phyloP scores from a whole-genome alignment of 2,329 filamentous ascomycete species.

The Tothia fuscella region DNA sequence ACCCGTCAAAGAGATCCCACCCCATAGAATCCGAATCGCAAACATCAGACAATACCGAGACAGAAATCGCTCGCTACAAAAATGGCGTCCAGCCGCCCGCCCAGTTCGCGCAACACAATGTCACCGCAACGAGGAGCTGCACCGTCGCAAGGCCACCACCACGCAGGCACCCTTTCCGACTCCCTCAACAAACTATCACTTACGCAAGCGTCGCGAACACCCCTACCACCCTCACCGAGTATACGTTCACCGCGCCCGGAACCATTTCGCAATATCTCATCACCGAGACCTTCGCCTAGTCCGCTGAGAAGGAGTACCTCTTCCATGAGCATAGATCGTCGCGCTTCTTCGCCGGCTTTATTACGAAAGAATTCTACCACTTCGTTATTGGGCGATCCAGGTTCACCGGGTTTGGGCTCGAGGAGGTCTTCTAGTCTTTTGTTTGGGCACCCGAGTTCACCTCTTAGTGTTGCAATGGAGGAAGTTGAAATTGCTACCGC shows the following conservation, averaged over 20 bases:
- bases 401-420: not conserved
- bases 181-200: conserved; percentile 1
- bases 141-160: too few species aligned
- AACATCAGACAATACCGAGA: too few species aligned
- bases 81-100: too few species aligned
- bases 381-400: conserved; percentile 4
- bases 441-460: not conserved
- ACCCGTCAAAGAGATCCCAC: too few species aligned
- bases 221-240: not conserved
- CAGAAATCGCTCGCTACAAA: too few species aligned
- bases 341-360: conserved; percentile 7
- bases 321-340: conserved; percentile 8
- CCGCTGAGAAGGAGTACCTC: conserved; percentile 3
- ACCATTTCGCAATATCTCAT: not conserved
- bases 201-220: not conserved
- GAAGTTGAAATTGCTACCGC: conserved; percentile 2
- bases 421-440: not conserved
- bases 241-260: conserved; percentile 4
- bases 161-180: not conserved
- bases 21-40: too few species aligned
- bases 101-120: too few species aligned
- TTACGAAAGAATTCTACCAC: conserved; percentile 7
- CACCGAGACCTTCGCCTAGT: conserved; percentile 6
- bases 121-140: too few species aligned
- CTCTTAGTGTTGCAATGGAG: conserved; percentile 2